phyloP scores from a whole-genome alignment of 495 filamentous ascomycete species.

The Penicillium nucicola region DNA sequence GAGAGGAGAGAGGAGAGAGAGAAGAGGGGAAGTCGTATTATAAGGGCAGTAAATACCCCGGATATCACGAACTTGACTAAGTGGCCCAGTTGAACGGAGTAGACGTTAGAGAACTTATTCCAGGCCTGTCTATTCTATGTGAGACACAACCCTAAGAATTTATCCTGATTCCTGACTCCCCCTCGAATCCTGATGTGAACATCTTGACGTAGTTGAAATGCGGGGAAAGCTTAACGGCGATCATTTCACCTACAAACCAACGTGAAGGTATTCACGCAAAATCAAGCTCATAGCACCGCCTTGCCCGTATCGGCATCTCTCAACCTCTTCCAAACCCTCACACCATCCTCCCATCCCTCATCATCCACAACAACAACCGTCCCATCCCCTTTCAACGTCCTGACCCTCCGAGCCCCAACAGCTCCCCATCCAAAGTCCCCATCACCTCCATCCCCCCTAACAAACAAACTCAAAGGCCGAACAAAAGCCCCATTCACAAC shows the following conservation, averaged over 20 bases:
- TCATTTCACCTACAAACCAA: too few relatives aligned
- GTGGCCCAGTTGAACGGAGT: too few relatives aligned
- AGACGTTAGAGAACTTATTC: too few relatives aligned
- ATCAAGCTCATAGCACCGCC: slow-evolving; percentile 12
- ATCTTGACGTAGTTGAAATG: slow-evolving; percentile 25
- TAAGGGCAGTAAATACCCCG: neutral
- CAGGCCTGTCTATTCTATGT: too few relatives aligned
- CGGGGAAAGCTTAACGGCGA: slow-evolving; percentile 25
- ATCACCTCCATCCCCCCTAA: slow-evolving; percentile 27
- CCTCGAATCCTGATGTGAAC: too few relatives aligned
- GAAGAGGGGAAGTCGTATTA: slow-evolving; percentile 6
- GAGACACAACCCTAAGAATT: too few relatives aligned
- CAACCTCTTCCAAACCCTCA: slow-evolving; percentile 44
- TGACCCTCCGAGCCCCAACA: slow-evolving; percentile 24
- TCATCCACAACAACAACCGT: slow-evolving; percentile 43
- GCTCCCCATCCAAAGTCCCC: slow-evolving; percentile 33
- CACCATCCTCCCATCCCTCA: slow-evolving; percentile 42
- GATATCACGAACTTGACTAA: neutral
- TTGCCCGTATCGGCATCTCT: slow-evolving; percentile 16
- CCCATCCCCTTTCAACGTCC: slow-evolving; percentile 44
- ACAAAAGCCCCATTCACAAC: slow-evolving; percentile 35
- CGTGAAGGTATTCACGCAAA: too few relatives aligned
- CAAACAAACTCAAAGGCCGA: slow-evolving; percentile 42
- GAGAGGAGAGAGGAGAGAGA: neutral
- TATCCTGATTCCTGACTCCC: too few relatives aligned